Evolutionary conservation across 768 basidiomycete genomes (phyloP).

Genomic region (Pilatotrama ljubarskyi): DNA sequence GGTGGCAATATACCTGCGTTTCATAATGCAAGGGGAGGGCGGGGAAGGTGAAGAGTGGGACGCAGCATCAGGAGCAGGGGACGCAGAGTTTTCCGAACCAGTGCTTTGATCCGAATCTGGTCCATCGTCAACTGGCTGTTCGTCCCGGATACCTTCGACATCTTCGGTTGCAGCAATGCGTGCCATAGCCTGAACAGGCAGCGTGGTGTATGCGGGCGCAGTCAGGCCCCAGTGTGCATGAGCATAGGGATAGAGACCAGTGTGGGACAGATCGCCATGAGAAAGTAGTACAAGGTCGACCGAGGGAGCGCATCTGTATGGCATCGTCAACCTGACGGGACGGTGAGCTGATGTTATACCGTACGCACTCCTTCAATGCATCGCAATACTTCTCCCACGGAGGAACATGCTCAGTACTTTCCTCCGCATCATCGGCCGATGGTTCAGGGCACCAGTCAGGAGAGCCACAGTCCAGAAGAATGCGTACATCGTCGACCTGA

Average conservation of each 20-base stretch:
- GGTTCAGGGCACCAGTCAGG: slow-evolving; percentile 79
- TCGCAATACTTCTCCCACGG: slow-evolving; percentile 67
- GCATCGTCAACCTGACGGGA: background rate
- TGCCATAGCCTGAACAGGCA: slow-evolving; percentile 95
- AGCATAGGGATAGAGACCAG: slow-evolving; percentile 93
- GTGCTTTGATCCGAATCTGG: background rate
- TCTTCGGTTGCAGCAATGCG: slow-evolving; percentile 90
- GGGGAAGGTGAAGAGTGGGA: slow-evolving; percentile 17
- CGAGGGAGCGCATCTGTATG: slow-evolving; percentile 66
- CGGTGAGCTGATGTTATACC: background rate
- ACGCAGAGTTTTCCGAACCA: slow-evolving; percentile 24
- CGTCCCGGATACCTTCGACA: slow-evolving; percentile 74
- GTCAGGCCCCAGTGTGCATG: slow-evolving; percentile 83
- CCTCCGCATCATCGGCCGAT: slow-evolving; percentile 29
- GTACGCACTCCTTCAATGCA: slow-evolving; percentile 63
- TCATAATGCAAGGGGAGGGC: slow-evolving; percentile 17
- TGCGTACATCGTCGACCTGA: slow-evolving; percentile 90
- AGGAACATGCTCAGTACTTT: slow-evolving; percentile 27
- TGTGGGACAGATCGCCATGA: slow-evolving; percentile 87
- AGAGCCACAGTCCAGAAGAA: slow-evolving; percentile 94
- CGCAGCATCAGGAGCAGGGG: slow-evolving; percentile 28
- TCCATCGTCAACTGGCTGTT: slow-evolving; percentile 63
- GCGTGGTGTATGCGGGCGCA: slow-evolving; percentile 90
- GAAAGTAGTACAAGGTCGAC: slow-evolving; percentile 92
- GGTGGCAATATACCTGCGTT: slow-evolving; percentile 71